Base-by-base conservation (phyloP, 371 early-diverging fungal species). In the Actinomortierella wolfii region DNA sequence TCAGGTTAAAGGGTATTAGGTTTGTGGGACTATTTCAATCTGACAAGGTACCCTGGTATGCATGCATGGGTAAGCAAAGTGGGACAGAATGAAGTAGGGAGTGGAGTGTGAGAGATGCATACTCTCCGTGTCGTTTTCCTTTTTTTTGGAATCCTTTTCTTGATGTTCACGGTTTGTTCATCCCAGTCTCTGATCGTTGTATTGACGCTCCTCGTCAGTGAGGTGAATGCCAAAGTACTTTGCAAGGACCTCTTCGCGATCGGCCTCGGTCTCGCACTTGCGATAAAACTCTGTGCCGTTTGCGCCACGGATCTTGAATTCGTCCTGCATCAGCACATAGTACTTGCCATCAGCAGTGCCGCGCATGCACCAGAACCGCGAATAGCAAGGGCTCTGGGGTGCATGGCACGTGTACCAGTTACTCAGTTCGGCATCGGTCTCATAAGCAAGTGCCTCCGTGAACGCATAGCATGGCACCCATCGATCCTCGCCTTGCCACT, bases 101-200 rank as follows among this genome's bases (percentile, higher is more conserved):
- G n/a, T n/a, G n/a, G n/a, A n/a, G n/a, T n/a, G n/a, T n/a, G n/a
- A n/a, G n/a, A n/a, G n/a, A n/a, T n/a, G n/a, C n/a, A n/a, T n/a
- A n/a, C n/a, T n/a, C n/a, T n/a, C n/a, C n/a, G n/a, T n/a, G n/a
- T n/a, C n/a, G n/a, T n/a, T n/a, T n/a, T n/a, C n/a, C n/a, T n/a
- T n/a, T n/a, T n/a, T n/a, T n/a, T n/a, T n/a, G n/a, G n/a, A n/a
- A n/a, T n/a, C n/a, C n/a, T n/a, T n/a, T n/a, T n/a, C n/a, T n/a
- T n/a, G n/a, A n/a, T n/a, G n/a, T n/a, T n/a, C n/a, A n/a, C n/a
- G n/a, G n/a, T n/a, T n/a, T n/a, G n/a, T n/a, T n/a, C n/a, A n/a
- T n/a, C n/a, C n/a, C n/a, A 63, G 56, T 28, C 45, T 63, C n/a
- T 52, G 57, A 43, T 67, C 67, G n/a, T 60, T 56, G 53, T 60